Percentiles rank a stretch among this genome's conserved stretches.
Evolutionary conservation across 2,329 filamentous ascomycete genomes (phyloP).

Genomic region (Diaporthe amygdali): DNA sequence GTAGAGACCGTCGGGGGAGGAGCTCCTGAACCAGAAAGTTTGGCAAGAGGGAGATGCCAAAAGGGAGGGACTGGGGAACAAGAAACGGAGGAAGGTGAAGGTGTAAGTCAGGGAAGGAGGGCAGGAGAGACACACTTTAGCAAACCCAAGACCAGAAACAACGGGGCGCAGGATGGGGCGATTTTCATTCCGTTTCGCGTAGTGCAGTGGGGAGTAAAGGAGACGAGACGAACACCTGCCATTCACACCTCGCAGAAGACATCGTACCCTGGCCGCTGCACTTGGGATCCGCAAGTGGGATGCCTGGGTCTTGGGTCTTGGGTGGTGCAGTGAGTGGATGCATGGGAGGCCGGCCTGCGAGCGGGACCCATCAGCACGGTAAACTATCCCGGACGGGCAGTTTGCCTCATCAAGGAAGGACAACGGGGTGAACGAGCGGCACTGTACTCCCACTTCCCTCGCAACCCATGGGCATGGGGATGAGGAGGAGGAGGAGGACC

Average conservation of each 20-base stretch:
- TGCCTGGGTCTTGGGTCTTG: background rate
- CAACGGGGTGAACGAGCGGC: background rate
- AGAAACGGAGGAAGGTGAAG: slow-evolving; percentile 7
- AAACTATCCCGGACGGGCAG: slow-evolving; percentile 3
- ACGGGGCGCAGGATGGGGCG: slow-evolving; percentile 8
- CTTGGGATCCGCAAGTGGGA: background rate
- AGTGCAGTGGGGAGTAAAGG: slow-evolving; percentile 23
- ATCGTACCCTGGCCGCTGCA: slow-evolving; percentile 10
- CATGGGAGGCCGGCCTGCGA: background rate
- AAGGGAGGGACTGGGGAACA: slow-evolving; percentile 13
- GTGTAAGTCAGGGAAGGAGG: slow-evolving; percentile 17
- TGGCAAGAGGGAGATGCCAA: slow-evolving; percentile 16
- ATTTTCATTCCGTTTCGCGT: slow-evolving; percentile 23
- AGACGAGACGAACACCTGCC: slow-evolving; percentile 19
- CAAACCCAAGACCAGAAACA: slow-evolving; percentile 3
- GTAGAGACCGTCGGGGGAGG: slow-evolving; percentile 1
- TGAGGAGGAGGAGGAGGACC: background rate
- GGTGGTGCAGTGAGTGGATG: background rate
- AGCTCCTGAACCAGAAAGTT: background rate
- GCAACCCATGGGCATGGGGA: background rate
- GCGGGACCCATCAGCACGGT: slow-evolving; percentile 22
- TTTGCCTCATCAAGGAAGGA: slow-evolving; percentile 10
- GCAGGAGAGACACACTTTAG: slow-evolving; percentile 20
- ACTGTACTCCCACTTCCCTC: background rate
- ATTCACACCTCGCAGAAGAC: background rate